phyloP scores from a whole-genome alignment of 495 filamentous ascomycete species.

The Aspergillus bertholletiae region DNA sequence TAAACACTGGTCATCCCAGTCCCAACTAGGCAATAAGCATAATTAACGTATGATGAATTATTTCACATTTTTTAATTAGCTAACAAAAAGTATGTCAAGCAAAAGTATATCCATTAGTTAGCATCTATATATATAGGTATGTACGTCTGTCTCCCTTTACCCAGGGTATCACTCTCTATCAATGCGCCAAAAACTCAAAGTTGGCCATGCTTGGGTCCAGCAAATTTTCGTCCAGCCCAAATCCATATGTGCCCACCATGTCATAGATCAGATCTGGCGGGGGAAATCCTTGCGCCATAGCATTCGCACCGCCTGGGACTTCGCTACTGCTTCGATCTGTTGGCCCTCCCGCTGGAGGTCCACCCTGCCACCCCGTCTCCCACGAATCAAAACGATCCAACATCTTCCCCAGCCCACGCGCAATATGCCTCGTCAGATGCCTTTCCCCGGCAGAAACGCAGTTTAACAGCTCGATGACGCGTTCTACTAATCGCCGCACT shows the following conservation, averaged over 20 bases:
- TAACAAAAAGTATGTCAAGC: too few species aligned
- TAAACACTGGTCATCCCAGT: too few species aligned
- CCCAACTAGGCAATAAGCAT: too few species aligned
- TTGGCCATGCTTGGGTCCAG: slow-evolving; percentile 46
- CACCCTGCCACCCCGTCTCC: slow-evolving; percentile 35
- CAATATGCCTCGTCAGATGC: slow-evolving; percentile 52
- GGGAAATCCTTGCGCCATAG: slow-evolving; percentile 45
- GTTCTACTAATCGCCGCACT: slow-evolving; percentile 45
- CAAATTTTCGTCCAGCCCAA: slow-evolving; percentile 45
- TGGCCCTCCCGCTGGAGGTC: slow-evolving; percentile 6
- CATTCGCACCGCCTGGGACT: slow-evolving; percentile 42
- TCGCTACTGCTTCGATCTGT: slow-evolving; percentile 13
- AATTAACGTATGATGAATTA: too few species aligned
- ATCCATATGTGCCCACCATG: slow-evolving; percentile 49
- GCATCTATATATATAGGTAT: background rate
- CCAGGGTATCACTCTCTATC: slow-evolving; percentile 5
- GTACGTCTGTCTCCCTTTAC: background rate
- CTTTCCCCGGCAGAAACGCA: slow-evolving; percentile 50
- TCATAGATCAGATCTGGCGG: slow-evolving; percentile 48
- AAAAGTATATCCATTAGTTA: too few species aligned
- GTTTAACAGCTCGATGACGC: slow-evolving; percentile 49
- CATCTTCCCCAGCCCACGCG: slow-evolving; percentile 51
- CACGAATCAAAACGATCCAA: slow-evolving; percentile 45
- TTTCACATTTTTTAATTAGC: too few species aligned
- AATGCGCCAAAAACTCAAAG: slow-evolving; percentile 43